These are phyloP conservation scores for Knufia petricola DNA, from an alignment of 2,329 filamentous ascomycete genomes.

Conservation along the genomic window DNA sequence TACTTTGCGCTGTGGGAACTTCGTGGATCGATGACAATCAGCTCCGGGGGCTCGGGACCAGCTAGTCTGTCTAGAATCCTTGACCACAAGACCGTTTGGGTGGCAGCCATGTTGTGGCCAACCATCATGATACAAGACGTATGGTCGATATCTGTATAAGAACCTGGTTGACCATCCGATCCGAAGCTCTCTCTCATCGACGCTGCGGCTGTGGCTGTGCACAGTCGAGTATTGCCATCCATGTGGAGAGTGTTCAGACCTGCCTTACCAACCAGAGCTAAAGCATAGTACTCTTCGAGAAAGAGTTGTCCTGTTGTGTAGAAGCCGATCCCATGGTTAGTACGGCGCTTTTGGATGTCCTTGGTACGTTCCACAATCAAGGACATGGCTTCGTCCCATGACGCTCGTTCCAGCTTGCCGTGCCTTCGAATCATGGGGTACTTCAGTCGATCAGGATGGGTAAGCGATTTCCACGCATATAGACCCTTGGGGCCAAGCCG, in stretches of 20 bases:
- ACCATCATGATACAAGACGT: slow-evolving; percentile 32
- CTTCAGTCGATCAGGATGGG: slow-evolving; percentile 26
- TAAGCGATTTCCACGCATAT: slow-evolving; percentile 27
- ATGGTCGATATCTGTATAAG: slow-evolving; percentile 30
- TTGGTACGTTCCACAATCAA: slow-evolving; percentile 28
- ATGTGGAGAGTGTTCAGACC: slow-evolving; percentile 32
- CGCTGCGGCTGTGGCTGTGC: slow-evolving; percentile 31
- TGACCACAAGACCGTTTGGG: slow-evolving; percentile 32
- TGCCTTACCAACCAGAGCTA: slow-evolving; percentile 32
- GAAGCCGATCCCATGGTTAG: slow-evolving; percentile 32
- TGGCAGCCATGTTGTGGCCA: slow-evolving; percentile 30
- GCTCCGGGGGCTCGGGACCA: slow-evolving; percentile 28
- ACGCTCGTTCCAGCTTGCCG: slow-evolving; percentile 28
- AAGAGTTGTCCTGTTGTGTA: slow-evolving; percentile 33
- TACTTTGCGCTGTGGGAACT: slow-evolving; percentile 27
- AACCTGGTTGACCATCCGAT: slow-evolving; percentile 31
- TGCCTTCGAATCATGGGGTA: slow-evolving; percentile 29
- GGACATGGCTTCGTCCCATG: slow-evolving; percentile 33
- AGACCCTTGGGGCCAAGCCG: slow-evolving; percentile 30
- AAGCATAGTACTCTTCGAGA: slow-evolving; percentile 33
- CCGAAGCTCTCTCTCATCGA: slow-evolving; percentile 34
- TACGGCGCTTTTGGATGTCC: slow-evolving; percentile 26
- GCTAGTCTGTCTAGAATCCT: slow-evolving; percentile 29
- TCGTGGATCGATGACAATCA: slow-evolving; percentile 31
- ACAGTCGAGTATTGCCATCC: slow-evolving; percentile 34